Evolutionary conservation across 352 stramenopile genomes (phyloP).

Genomic region (Globisporangium iwayamae): DNA sequence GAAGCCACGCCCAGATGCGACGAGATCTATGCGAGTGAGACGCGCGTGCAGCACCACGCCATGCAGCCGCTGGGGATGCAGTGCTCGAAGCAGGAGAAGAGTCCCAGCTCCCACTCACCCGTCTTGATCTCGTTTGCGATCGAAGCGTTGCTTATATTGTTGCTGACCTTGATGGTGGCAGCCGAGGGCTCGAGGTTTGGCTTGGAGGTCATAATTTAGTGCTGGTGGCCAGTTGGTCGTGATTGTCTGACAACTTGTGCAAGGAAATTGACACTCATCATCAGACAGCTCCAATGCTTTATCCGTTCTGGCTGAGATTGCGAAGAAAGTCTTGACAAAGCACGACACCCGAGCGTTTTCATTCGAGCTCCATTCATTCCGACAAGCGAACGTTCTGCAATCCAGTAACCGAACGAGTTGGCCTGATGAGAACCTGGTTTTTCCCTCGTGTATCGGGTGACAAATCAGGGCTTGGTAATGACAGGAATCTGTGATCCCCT

Average conservation of each 20-base stretch:
- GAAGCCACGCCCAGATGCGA: constrained; percentile 14
- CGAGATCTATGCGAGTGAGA: constrained; percentile 26
- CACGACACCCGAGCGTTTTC: too few relatives aligned
- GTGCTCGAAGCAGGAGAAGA: constrained; percentile 29
- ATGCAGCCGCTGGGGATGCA: constrained; percentile 32
- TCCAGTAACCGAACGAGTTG: neutral
- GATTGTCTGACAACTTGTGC: neutral
- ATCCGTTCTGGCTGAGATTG: neutral
- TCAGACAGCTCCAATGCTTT: neutral
- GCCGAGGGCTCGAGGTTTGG: neutral
- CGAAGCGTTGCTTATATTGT: neutral
- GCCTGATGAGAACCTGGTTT: neutral
- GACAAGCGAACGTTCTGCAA: too few relatives aligned
- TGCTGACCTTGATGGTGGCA: neutral
- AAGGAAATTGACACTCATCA: neutral
- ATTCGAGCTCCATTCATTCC: too few relatives aligned
- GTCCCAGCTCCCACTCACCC: constrained; percentile 21
- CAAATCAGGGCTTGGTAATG: neutral
- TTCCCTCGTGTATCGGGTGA: neutral
- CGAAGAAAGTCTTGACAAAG: too few relatives aligned
- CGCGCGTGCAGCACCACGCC: constrained; percentile 22
- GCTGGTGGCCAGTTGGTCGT: neutral
- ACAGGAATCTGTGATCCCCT: neutral
- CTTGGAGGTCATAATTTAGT: constrained; percentile 4
- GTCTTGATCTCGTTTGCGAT: constrained; percentile 10